Evolutionary conservation across 1,284 basidiomycete species (phyloP).

Genomic region (Porogramme epimiltina): DNA sequence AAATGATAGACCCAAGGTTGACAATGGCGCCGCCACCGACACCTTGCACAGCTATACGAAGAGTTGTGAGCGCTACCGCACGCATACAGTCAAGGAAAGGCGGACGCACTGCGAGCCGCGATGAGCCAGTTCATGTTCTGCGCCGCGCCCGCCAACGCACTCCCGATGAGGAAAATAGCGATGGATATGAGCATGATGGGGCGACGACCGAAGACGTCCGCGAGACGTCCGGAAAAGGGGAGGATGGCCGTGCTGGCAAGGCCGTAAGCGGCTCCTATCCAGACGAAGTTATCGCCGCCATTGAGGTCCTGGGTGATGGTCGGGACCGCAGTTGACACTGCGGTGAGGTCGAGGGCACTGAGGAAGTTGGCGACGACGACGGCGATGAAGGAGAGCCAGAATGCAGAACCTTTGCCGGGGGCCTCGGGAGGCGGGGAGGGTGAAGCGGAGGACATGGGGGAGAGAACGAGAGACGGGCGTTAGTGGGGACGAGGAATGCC

Average conservation of each 20-base stretch:
- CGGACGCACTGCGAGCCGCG: constrained; percentile 24
- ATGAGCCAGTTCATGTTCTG: constrained; percentile 46
- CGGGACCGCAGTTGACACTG: constrained; percentile 29
- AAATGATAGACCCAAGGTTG: constrained; percentile 35
- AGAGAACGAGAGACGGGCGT: too few relatives aligned
- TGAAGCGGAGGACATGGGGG: not conserved
- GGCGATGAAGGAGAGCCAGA: constrained; percentile 28
- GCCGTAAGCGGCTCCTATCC: constrained; percentile 29
- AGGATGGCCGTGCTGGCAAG: constrained; percentile 29
- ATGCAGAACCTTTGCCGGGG: constrained; percentile 14
- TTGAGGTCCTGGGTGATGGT: constrained; percentile 28
- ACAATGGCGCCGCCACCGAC: constrained; percentile 42
- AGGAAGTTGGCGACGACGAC: constrained; percentile 24
- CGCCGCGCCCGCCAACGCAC: constrained; percentile 41
- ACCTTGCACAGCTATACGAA: constrained; percentile 31
- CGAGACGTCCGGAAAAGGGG: constrained; percentile 27
- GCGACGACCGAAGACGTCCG: constrained; percentile 28
- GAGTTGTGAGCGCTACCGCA: not conserved
- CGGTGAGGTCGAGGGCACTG: constrained; percentile 27
- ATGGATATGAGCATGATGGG: constrained; percentile 26
- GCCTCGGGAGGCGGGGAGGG: not conserved
- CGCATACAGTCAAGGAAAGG: constrained; percentile 8
- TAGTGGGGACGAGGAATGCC: too few relatives aligned
- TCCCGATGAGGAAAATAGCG: constrained; percentile 30
- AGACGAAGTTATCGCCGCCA: constrained; percentile 28